Evolutionary conservation across 2,329 filamentous ascomycete species (phyloP), one percentile per base, ranked within the genome.

Genomic region (Raffaelea albimanens): DNA sequence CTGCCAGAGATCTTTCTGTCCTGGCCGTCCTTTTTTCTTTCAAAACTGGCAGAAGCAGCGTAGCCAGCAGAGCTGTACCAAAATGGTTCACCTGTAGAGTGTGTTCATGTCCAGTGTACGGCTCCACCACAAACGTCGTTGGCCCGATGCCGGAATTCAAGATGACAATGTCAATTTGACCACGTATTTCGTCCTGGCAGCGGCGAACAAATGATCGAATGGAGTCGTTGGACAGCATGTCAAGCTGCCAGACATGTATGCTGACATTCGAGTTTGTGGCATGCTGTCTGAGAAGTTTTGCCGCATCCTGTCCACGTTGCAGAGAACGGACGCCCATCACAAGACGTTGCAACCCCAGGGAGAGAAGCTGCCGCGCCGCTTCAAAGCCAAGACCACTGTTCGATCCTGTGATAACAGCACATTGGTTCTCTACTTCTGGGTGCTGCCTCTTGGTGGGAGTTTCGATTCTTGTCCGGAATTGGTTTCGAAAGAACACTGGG

Each of bases 11-110:
- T 16, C 25, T 19, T 39, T 42, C 31, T 21, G 20, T 38, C 46
- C 2, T 43, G 40, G 16, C 38, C 33, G n/a, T n/a, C n/a, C n/a
- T n/a, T n/a, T n/a, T n/a, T n/a, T n/a, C n/a, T n/a, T n/a, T n/a
- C 18, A 78, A 58, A 25, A 68, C 66, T 0, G 72, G 73, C 0
- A 78, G 55, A 3, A 77, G 48, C 0, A 75, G 58, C 1, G 75
- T 38, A 1, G 58, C 53, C n/a, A 66, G 49, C 1, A 63, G 47
- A 1, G 50, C 50, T 0, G 61, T 64, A 20, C 59, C 56, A 10
- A 61, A 40, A 50, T 65, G 58, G 42, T 65, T 65, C 44, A 63
- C 57, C 46, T 66, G 63, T 1, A 66, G 50, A 1, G 54, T 50
- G 14, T 45, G 44, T 48, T 66, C 63, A 38, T 50, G 49, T 36